Evolutionary conservation across 2,329 filamentous ascomycete genomes (phyloP).

Genomic region (Aspergillus fumigatiaffinis): DNA sequence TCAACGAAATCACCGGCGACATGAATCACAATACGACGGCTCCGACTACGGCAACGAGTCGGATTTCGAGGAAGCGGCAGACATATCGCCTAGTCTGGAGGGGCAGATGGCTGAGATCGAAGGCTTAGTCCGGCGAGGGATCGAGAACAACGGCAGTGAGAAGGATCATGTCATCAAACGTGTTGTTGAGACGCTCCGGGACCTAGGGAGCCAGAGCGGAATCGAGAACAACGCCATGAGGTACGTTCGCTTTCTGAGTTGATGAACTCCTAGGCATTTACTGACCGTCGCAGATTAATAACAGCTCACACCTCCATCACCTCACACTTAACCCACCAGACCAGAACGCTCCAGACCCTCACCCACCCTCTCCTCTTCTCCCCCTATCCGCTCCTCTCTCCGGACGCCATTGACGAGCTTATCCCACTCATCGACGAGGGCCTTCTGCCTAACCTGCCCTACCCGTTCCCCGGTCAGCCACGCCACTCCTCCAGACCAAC

Average conservation of each 20-base stretch:
- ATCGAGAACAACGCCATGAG: constrained; percentile 55
- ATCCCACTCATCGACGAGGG: constrained; percentile 54
- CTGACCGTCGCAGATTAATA: constrained; percentile 44
- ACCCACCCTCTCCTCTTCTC: constrained; percentile 57
- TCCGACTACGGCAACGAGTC: constrained; percentile 57
- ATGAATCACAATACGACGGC: constrained; percentile 51
- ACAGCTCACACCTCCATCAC: constrained; percentile 57
- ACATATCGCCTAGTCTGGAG: constrained; percentile 54
- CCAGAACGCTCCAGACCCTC: constrained; percentile 55
- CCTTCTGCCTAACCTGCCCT: constrained; percentile 50
- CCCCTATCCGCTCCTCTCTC: constrained; percentile 50
- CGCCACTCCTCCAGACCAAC: constrained; percentile 24
- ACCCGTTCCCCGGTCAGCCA: constrained; percentile 34
- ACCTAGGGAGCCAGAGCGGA: constrained; percentile 53
- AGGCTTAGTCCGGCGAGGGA: constrained; percentile 50
- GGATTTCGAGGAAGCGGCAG: constrained; percentile 50
- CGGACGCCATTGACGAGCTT: constrained; percentile 54
- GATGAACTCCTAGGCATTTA: not conserved
- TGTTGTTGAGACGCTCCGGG: constrained; percentile 49
- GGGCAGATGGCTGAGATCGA: constrained; percentile 54
- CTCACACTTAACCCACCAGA: constrained; percentile 59
- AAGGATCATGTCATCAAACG: constrained; percentile 51
- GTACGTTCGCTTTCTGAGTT: constrained; percentile 32
- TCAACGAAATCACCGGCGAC: constrained; percentile 35
- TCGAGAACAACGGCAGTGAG: constrained; percentile 50